Conservation (phyloP, 1,284 basidiomycete genomes). For the Cutaneotrichosporon daszewskae region DNA sequence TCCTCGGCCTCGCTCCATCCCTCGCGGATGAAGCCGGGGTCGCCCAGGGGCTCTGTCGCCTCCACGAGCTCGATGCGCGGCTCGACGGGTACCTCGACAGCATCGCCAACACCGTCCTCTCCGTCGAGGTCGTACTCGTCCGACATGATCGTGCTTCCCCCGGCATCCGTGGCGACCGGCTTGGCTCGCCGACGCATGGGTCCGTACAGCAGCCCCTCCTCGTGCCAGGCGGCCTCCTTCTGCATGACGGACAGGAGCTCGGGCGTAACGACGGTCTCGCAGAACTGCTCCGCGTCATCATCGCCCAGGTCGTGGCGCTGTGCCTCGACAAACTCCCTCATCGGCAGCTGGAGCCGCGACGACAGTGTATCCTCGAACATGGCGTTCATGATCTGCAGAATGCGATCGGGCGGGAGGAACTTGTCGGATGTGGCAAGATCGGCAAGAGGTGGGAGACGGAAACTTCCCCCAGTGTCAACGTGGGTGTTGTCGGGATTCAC, state of each 20-base stretch:
- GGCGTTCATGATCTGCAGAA: conserved; percentile 8
- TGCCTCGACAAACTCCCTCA: conserved; percentile 8
- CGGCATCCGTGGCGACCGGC: not conserved
- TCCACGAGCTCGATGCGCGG: conserved; percentile 15
- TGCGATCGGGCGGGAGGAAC: conserved; percentile 9
- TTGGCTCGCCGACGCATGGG: not conserved
- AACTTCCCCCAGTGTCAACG: no score
- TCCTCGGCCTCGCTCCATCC: conserved; percentile 11
- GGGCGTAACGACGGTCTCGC: not conserved
- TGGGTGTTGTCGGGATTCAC: no score
- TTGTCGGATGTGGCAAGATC: no score
- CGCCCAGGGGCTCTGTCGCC: no score
- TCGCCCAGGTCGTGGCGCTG: not conserved
- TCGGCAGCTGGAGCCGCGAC: not conserved
- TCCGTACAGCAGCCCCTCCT: no score
- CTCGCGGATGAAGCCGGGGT: no score
- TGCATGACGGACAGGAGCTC: not conserved
- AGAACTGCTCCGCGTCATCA: not conserved
- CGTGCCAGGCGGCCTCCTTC: not conserved
- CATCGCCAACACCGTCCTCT: not conserved
- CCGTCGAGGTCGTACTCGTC: not conserved
- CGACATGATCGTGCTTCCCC: conserved; percentile 1
- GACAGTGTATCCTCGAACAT: conserved; percentile 1
- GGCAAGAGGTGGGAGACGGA: no score
- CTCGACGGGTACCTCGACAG: not conserved